Conservation (phyloP, 495 filamentous ascomycete genomes). For the Ascodesmis nigricans region DNA sequence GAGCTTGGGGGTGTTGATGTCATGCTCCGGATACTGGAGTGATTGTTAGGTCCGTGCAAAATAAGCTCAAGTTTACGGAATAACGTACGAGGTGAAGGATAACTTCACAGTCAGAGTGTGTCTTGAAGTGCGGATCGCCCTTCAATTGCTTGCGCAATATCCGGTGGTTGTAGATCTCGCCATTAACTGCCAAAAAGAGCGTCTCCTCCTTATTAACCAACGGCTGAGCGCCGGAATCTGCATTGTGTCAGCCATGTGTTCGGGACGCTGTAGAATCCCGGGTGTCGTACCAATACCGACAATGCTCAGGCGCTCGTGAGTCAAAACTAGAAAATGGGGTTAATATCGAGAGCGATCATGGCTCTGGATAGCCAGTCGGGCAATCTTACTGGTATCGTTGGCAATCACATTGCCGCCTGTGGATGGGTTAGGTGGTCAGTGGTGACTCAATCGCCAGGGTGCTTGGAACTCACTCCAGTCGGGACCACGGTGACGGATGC, state of each 20-base stretch:
- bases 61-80: constrained; percentile 1
- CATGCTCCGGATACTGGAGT: constrained; percentile 69
- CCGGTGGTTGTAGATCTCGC: constrained; percentile 98
- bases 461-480: constrained; percentile 70
- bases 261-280: neutral
- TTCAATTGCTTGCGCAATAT: constrained; percentile 69
- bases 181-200: constrained; percentile 88
- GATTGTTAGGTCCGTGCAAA: constrained; percentile 15
- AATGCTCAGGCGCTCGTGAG: constrained; percentile 90
- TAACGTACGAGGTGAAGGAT: constrained; percentile 77
- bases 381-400: constrained; percentile 79
- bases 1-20: constrained; percentile 74
- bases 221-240: constrained; percentile 87
- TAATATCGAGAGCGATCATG: no score
- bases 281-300: constrained; percentile 75
- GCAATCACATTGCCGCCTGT: constrained; percentile 70
- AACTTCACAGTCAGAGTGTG: constrained; percentile 92
- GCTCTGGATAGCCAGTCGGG: no score
- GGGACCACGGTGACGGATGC: constrained; percentile 85
- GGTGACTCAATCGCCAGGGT: constrained; percentile 1
- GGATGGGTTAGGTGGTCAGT: constrained; percentile 2
- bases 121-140: constrained; percentile 77
- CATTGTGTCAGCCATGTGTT: constrained; percentile 4
- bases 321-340: constrained; percentile 46
- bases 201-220: constrained; percentile 74